Base-by-base conservation (phyloP, 768 basidiomycete genomes). In the Serendipita vermifera region DNA sequence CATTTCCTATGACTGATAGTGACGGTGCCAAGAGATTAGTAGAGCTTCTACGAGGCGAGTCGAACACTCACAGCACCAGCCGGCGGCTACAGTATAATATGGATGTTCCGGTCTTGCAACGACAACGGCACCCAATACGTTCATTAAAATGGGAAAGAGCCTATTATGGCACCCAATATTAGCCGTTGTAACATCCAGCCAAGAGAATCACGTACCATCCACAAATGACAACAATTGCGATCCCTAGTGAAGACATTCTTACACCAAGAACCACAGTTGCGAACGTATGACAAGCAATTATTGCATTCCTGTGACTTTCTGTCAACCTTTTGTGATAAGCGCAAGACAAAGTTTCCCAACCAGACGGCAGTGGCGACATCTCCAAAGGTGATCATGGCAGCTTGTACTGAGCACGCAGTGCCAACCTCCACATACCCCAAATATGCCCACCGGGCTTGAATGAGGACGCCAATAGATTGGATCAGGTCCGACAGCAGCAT, bases 241-340 rank as follows among this genome's bases (percentile, higher is more conserved):
- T 31, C 27, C 22, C n/a, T 15, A 51, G n/a, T 5, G 46, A 27
- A 13, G 46, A 29, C 9, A 51, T 51, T 7, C 46, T 22, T 20
- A 29, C 46, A 9, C 46, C 46, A 11, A 51, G 46, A 31, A 51
- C 46, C 17, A 51, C 46, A 9, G 29, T 26, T 7, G 46, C 27
- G 32, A 51, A 51, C 7, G 46, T 51, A 31, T 51, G 46, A 43
- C 41, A 43, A 13, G 41, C 41, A 43, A 43, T 43, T 11, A 43
- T 24, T 15, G 41, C 14, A 43, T 43, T 43, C 41, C 41, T 43
- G 41, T 43, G 41, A 11, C 15, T 15, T 13, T 11, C 22, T 11
- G 9, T 13, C 11, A 26, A 13, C 9, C 9, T 9, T 9, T n/a
- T n/a, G 35, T 36, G 9, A 36, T 36, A 9, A n/a, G 35, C 35